Evolutionary conservation across 2,329 filamentous ascomycete genomes (phyloP).

Genomic region (Aspergillus piperis): DNA sequence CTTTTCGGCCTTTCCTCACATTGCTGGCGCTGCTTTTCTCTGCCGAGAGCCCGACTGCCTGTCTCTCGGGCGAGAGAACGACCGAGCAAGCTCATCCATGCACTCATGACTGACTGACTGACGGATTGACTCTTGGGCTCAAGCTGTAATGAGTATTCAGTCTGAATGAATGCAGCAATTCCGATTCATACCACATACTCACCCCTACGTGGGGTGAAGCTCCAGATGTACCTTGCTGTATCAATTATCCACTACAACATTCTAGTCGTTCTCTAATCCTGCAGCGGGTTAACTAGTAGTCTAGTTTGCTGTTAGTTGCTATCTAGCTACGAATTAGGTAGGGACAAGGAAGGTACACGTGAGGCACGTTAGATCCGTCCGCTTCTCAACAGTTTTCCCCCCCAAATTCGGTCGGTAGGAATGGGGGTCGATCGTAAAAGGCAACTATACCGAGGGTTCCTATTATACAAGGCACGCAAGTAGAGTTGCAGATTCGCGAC

Average conservation of each 20-base stretch:
- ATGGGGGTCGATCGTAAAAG: neutral
- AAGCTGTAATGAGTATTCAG: neutral
- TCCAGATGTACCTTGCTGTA: neutral
- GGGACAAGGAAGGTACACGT: neutral
- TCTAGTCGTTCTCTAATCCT: neutral
- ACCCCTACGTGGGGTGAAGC: neutral
- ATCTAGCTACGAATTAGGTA: neutral
- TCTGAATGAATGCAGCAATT: neutral
- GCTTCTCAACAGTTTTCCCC: neutral
- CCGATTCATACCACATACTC: neutral
- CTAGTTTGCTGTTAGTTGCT: neutral
- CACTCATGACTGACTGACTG: too few relatives aligned
- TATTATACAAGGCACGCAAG: neutral
- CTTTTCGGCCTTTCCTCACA: neutral
- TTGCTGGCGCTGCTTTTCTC: constrained; percentile 1
- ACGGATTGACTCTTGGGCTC: too few relatives aligned
- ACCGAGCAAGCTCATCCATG: too few relatives aligned
- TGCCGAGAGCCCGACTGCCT: constrained; percentile 6
- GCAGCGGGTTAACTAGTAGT: too few relatives aligned
- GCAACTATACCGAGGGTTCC: neutral
- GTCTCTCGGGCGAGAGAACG: constrained; percentile 16
- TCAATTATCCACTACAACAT: neutral
- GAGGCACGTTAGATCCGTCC: neutral
- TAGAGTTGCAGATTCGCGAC: neutral
- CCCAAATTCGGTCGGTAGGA: neutral